Evolutionary conservation across 2,329 filamentous ascomycete genomes (phyloP).

Genomic region (Aspergillus clavatus): DNA sequence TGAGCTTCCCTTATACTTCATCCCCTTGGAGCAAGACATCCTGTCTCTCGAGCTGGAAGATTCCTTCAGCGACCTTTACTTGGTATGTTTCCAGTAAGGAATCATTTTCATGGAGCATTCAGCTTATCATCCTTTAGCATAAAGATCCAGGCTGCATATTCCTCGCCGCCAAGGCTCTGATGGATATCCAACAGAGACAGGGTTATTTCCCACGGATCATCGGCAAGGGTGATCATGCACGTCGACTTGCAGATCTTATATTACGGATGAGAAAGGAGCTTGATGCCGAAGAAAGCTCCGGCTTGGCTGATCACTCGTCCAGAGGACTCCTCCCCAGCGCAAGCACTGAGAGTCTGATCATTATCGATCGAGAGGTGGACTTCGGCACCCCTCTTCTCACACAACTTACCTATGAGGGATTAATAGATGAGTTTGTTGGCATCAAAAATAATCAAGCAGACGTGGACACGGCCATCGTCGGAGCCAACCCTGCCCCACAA

Average conservation of each 20-base stretch:
- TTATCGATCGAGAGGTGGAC: constrained; percentile 93
- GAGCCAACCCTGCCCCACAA: constrained; percentile 55
- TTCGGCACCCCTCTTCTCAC: constrained; percentile 88
- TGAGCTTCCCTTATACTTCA: constrained; percentile 83
- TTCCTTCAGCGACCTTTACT: constrained; percentile 79
- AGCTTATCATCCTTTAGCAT: constrained; percentile 42
- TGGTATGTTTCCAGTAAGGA: constrained; percentile 47
- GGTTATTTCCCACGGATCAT: constrained; percentile 92
- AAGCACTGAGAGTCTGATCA: constrained; percentile 81
- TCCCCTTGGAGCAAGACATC: constrained; percentile 85
- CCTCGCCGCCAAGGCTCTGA: constrained; percentile 81
- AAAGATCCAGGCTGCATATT: constrained; percentile 92
- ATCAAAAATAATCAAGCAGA: constrained; percentile 92
- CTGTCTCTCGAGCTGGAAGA: constrained; percentile 86
- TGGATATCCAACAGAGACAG: constrained; percentile 87
- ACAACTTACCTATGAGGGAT: constrained; percentile 91
- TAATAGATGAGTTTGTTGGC: constrained; percentile 88
- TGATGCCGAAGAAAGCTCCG: constrained; percentile 68
- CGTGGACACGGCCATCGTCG: constrained; percentile 84
- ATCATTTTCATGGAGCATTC: not conserved
- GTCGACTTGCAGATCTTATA: constrained; percentile 79
- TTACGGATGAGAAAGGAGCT: constrained; percentile 88
- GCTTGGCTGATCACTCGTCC: constrained; percentile 49
- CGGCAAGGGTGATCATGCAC: constrained; percentile 92
- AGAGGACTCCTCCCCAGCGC: constrained; percentile 77